These are phyloP conservation scores for Halophytophthora batemanensis DNA, from an alignment of 352 stramenopile species.

Conservation along the genomic window DNA sequence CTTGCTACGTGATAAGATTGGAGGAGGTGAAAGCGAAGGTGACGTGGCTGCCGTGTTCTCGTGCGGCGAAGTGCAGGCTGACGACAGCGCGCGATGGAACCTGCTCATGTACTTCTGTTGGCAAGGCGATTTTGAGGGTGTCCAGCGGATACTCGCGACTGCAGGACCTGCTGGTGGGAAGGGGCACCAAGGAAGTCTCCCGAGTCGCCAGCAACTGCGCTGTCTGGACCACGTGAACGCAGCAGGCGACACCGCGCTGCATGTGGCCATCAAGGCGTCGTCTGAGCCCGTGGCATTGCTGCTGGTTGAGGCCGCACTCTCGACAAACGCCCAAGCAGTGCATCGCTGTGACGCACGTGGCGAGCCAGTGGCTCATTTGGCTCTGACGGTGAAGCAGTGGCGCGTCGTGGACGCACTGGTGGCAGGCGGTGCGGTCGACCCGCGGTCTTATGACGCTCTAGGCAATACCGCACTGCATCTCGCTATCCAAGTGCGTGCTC, in stretches of 20 bases:
- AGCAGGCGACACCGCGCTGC: conserved; percentile 60
- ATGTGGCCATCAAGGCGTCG: conserved; percentile 60
- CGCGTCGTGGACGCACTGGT: conserved; percentile 52
- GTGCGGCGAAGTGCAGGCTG: conserved; percentile 27
- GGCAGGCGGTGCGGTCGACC: conserved; percentile 36
- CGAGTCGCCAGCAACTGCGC: conserved; percentile 28
- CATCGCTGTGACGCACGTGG: conserved; percentile 45
- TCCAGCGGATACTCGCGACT: conserved; percentile 29
- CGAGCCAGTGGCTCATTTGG: conserved; percentile 56
- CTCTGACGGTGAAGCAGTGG: conserved; percentile 61
- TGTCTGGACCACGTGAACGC: conserved; percentile 63
- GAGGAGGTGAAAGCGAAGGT: conserved; percentile 17
- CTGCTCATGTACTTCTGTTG: conserved; percentile 69
- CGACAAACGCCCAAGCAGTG: conserved; percentile 30
- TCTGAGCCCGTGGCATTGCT: conserved; percentile 31
- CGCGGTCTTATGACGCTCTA: conserved; percentile 37
- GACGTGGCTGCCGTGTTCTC: conserved; percentile 19
- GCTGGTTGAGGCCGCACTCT: conserved; percentile 39
- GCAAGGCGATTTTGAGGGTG: conserved; percentile 41
- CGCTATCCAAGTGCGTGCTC: conserved; percentile 58
- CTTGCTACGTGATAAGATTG: conserved; percentile 25
- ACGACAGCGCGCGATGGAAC: conserved; percentile 53
- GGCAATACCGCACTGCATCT: conserved; percentile 61
- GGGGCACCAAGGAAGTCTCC: conserved; percentile 18
- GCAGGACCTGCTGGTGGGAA: conserved; percentile 9